Conservation (phyloP, 1,284 basidiomycete genomes). For the Ceratorhiza oryzae-sativae region DNA sequence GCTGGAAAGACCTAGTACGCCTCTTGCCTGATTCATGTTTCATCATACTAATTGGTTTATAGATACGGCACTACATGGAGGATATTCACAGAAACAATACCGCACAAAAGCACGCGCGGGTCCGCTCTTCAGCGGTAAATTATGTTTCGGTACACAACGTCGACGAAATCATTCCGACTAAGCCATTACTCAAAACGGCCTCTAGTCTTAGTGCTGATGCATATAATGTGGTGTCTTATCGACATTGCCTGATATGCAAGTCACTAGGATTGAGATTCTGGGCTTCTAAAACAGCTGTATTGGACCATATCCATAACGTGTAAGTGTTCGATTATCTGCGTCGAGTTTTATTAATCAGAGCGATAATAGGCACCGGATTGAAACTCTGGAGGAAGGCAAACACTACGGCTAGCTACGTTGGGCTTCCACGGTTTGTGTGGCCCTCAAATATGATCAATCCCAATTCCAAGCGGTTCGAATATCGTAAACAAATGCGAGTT, state of each 20-base stretch:
- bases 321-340: not conserved
- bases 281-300: not conserved
- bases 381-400: not conserved
- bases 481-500: no score
- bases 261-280: not conserved
- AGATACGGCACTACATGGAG: constrained; percentile 7
- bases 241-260: not conserved
- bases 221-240: not conserved
- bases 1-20: constrained; percentile 7
- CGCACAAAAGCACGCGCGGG: not conserved
- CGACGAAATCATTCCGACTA: no score
- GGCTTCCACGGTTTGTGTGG: no score
- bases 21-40: not conserved
- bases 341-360: not conserved
- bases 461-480: no score
- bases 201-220: not conserved
- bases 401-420: no score
- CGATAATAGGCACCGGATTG: not conserved
- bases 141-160: not conserved
- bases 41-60: not conserved
- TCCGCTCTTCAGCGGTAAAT: not conserved
- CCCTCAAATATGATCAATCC: no score
- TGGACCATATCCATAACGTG: not conserved
- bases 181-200: not conserved
- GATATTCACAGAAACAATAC: not conserved